phyloP scores from a whole-genome alignment of 345 rosid species.

The Camelina neglecta region DNA sequence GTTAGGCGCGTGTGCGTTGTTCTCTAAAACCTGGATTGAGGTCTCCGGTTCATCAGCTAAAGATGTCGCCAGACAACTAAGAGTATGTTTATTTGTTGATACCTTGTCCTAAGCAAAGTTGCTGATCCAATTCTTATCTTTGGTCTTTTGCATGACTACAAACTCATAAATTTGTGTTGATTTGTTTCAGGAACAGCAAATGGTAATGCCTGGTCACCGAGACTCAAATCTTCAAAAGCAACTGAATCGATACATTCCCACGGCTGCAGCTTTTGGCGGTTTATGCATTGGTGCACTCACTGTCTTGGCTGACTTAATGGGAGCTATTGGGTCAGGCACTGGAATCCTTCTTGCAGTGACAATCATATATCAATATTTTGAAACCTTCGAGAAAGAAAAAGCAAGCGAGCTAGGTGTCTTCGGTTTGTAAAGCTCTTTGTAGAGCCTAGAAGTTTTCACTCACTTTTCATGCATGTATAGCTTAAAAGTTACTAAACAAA shows the following conservation, averaged over 20 bases:
- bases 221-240: conserved; percentile 4
- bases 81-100: too few species aligned
- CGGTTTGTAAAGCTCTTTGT: neutral
- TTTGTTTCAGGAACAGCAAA: conserved; percentile 10
- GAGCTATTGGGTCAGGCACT: conserved; percentile 17
- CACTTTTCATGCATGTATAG: neutral
- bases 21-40: conserved; percentile 6
- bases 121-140: neutral
- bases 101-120: neutral
- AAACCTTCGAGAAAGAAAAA: conserved; percentile 5
- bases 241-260: conserved; percentile 6
- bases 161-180: neutral
- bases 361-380: conserved; percentile 7
- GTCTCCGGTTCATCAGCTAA: conserved; percentile 6
- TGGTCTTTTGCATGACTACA: neutral
- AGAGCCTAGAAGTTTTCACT: neutral
- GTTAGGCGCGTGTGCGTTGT: neutral
- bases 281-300: conserved; percentile 15
- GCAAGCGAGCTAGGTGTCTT: conserved; percentile 3
- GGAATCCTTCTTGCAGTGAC: conserved; percentile 15
- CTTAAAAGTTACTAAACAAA: neutral
- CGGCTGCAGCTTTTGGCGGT: conserved; percentile 15
- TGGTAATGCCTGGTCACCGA: conserved; percentile 11
- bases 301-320: conserved; percentile 7
- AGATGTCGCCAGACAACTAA: conserved; percentile 5